A percentile compares a stretch with the other conserved stretches of the same genome.
These are phyloP conservation scores for Saturnispora sanitii DNA, from an alignment of 805 yeast genomes.

Conservation along the genomic window DNA sequence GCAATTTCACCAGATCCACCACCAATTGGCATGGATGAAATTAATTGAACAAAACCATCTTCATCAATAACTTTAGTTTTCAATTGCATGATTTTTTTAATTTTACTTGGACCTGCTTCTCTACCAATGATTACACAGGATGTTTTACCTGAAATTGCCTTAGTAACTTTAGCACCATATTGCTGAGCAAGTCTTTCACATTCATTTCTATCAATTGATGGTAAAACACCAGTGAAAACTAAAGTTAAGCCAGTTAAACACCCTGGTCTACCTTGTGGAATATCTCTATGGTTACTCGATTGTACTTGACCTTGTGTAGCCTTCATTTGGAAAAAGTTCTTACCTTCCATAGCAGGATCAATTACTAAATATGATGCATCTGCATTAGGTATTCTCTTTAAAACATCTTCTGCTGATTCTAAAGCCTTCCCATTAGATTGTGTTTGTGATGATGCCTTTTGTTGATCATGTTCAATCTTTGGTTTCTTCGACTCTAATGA, in stretches of 20 bases:
- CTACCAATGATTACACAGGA: constrained; percentile 84
- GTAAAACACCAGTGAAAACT: constrained; percentile 87
- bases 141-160: constrained; percentile 77
- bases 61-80: constrained; percentile 77
- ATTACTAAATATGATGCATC: constrained; percentile 32
- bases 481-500: constrained; percentile 3
- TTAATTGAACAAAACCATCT: constrained; percentile 69
- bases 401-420: constrained; percentile 41
- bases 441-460: neutral
- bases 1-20: constrained; percentile 88
- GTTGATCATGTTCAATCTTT: neutral
- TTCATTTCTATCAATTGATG: constrained; percentile 64
- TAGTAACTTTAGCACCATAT: constrained; percentile 87
- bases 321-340: constrained; percentile 46
- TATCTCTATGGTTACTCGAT: constrained; percentile 17
- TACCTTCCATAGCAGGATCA: constrained; percentile 39
- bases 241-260: constrained; percentile 84
- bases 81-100: constrained; percentile 63
- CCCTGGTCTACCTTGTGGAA: constrained; percentile 78
- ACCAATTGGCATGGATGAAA: constrained; percentile 75
- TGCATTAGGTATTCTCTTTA: constrained; percentile 66
- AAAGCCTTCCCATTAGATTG: neutral
- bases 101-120: constrained; percentile 96
- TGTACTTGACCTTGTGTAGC: constrained; percentile 30
- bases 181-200: constrained; percentile 69